Evolutionary conservation across 495 filamentous ascomycete genomes (phyloP).

Genomic region (Halenospora varia): DNA sequence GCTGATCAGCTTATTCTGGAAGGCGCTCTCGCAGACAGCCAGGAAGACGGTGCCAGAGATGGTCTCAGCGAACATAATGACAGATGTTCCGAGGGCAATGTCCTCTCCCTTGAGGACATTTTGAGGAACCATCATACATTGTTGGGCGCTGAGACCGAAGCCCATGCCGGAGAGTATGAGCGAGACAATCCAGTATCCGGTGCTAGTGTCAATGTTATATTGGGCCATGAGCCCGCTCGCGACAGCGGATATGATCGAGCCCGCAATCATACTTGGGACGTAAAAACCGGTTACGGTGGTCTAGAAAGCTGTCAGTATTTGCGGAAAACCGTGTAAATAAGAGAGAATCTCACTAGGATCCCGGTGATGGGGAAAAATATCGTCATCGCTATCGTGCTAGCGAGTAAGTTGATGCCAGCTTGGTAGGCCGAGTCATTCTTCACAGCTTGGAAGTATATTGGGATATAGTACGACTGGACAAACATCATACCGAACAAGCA

Average conservation of each 20-base stretch:
- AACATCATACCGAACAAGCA: constrained; percentile 61
- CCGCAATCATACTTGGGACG: constrained; percentile 65
- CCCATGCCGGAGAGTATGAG: constrained; percentile 12
- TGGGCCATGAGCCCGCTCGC: constrained; percentile 68
- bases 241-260: constrained; percentile 54
- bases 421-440: constrained; percentile 58
- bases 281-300: constrained; percentile 67
- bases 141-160: constrained; percentile 11
- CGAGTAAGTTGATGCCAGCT: constrained; percentile 73
- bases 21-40: constrained; percentile 39
- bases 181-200: constrained; percentile 71
- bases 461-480: constrained; percentile 63
- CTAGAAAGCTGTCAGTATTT: constrained; percentile 24
- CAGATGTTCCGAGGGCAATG: constrained; percentile 2
- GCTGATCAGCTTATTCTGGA: constrained; percentile 38
- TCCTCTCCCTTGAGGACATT: not conserved
- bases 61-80: constrained; percentile 31
- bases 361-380: constrained; percentile 58
- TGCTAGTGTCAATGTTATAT: constrained; percentile 48
- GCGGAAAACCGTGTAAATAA: not conserved
- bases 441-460: constrained; percentile 87
- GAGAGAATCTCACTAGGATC: constrained; percentile 20
- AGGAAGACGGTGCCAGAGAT: constrained; percentile 43
- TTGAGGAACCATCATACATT: constrained; percentile 14
- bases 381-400: constrained; percentile 65